These are phyloP conservation scores for Dendrocalamus latiflorus DNA, from an alignment of 202 grass and related monocot species.

Conservation along the genomic window DNA sequence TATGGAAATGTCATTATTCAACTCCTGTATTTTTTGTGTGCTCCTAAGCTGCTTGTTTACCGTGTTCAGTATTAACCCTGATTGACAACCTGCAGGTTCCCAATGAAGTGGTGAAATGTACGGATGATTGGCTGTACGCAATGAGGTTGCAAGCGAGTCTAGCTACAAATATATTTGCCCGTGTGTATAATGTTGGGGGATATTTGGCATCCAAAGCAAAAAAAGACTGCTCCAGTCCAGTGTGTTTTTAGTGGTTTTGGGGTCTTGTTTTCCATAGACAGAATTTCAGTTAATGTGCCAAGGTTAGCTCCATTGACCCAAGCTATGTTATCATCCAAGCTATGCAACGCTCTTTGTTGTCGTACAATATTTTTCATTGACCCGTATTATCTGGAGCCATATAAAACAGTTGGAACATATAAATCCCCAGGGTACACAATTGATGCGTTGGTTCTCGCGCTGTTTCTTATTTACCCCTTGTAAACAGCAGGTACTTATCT, in stretches of 20 bases:
- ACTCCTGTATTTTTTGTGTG: neutral
- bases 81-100: conserved; percentile 15
- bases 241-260: conserved; percentile 25
- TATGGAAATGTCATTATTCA: neutral
- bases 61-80: neutral
- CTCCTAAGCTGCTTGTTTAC: neutral
- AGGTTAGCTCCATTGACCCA: conserved; percentile 29
- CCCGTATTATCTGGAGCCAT: conserved; percentile 15
- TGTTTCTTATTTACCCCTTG: neutral
- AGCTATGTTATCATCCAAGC: no score
- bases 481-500: neutral
- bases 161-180: conserved; percentile 26
- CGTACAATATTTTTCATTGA: conserved; percentile 31
- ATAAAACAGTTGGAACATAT: neutral
- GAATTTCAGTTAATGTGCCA: conserved; percentile 19
- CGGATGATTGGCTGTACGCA: conserved; percentile 27
- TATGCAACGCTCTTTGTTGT: conserved; percentile 24
- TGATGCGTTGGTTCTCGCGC: neutral
- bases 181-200: conserved; percentile 46
- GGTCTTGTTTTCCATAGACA: conserved; percentile 7
- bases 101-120: conserved; percentile 34
- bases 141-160: neutral
- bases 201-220: conserved; percentile 20
- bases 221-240: conserved; percentile 20
- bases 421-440: neutral